Conservation (phyloP, 1,284 basidiomycete genomes). For the Blastosporella zonata region DNA sequence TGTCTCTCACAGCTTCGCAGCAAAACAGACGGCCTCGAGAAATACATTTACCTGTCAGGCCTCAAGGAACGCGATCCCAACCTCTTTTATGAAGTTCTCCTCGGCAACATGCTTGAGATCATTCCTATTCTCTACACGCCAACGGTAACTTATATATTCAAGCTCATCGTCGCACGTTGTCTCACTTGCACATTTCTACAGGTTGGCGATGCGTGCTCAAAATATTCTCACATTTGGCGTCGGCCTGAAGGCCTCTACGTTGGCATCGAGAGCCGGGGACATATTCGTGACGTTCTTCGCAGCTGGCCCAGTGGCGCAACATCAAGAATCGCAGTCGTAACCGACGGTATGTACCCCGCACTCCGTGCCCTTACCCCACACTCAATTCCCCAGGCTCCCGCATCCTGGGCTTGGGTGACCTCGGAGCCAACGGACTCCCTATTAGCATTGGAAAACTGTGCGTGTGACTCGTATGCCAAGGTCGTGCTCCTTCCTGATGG, state of each 20-base stretch:
- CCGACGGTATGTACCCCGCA: slow-evolving; percentile 55
- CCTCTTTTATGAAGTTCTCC: slow-evolving; percentile 61
- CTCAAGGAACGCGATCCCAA: slow-evolving; percentile 62
- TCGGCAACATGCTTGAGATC: slow-evolving; percentile 53
- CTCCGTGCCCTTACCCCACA: slow-evolving; percentile 3
- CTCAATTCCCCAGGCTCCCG: slow-evolving; percentile 49
- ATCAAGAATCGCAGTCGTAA: slow-evolving; percentile 71
- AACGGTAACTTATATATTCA: slow-evolving; percentile 34
- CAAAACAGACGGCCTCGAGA: slow-evolving; percentile 56
- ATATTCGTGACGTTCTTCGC: slow-evolving; percentile 56
- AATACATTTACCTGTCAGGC: slow-evolving; percentile 69
- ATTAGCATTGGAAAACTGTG: slow-evolving; percentile 84
- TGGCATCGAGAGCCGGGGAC: slow-evolving; percentile 70
- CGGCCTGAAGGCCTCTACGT: slow-evolving; percentile 72
- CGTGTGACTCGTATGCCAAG: slow-evolving; percentile 16
- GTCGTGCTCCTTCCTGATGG: neutral
- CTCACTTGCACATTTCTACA: slow-evolving; percentile 27
- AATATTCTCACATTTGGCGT: slow-evolving; percentile 74
- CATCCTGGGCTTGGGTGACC: slow-evolving; percentile 83
- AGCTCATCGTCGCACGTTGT: slow-evolving; percentile 3
- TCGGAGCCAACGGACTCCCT: slow-evolving; percentile 69
- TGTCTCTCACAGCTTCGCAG: slow-evolving; percentile 60
- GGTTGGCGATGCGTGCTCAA: slow-evolving; percentile 80
- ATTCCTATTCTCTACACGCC: slow-evolving; percentile 80
- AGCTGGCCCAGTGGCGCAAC: slow-evolving; percentile 54